Evolutionary conservation across 495 filamentous ascomycete species (phyloP).

Genomic region (Penicillium salamii): DNA sequence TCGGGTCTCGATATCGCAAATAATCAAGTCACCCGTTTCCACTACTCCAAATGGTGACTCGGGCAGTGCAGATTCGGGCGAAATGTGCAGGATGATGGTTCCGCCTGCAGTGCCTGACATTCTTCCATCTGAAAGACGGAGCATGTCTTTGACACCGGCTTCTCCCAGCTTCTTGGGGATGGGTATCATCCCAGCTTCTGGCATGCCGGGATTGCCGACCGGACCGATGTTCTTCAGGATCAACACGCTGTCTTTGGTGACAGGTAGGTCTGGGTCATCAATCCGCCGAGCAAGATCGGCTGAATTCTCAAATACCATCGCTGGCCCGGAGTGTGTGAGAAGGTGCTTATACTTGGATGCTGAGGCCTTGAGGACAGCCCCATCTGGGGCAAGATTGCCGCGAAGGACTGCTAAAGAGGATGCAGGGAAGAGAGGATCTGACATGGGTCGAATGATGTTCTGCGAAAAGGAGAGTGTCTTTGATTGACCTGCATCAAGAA

Average conservation of each 20-base stretch:
- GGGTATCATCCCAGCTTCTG: slow-evolving; percentile 63
- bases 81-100: slow-evolving; percentile 64
- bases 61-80: slow-evolving; percentile 58
- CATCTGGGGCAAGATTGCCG: slow-evolving; percentile 56
- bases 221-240: slow-evolving; percentile 62
- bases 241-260: slow-evolving; percentile 52
- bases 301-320: slow-evolving; percentile 57
- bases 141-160: slow-evolving; percentile 62
- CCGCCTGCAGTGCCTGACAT: slow-evolving; percentile 70
- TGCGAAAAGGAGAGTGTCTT: slow-evolving; percentile 38
- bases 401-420: slow-evolving; percentile 53
- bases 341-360: slow-evolving; percentile 54
- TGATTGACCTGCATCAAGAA: slow-evolving; percentile 47
- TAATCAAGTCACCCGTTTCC: slow-evolving; percentile 55
- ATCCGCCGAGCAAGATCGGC: slow-evolving; percentile 57
- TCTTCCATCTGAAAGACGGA: slow-evolving; percentile 62
- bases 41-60: slow-evolving; percentile 58
- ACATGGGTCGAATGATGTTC: slow-evolving; percentile 51
- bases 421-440: slow-evolving; percentile 50
- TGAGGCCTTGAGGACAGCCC: slow-evolving; percentile 62
- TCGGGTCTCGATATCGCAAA: slow-evolving; percentile 48
- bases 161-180: slow-evolving; percentile 61
- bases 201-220: slow-evolving; percentile 66
- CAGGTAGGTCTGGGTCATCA: slow-evolving; percentile 52
- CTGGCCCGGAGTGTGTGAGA: slow-evolving; percentile 50